Base-by-base conservation (phyloP, 2,329 filamentous ascomycete genomes). In the Pseudogymnoascus sp. region DNA sequence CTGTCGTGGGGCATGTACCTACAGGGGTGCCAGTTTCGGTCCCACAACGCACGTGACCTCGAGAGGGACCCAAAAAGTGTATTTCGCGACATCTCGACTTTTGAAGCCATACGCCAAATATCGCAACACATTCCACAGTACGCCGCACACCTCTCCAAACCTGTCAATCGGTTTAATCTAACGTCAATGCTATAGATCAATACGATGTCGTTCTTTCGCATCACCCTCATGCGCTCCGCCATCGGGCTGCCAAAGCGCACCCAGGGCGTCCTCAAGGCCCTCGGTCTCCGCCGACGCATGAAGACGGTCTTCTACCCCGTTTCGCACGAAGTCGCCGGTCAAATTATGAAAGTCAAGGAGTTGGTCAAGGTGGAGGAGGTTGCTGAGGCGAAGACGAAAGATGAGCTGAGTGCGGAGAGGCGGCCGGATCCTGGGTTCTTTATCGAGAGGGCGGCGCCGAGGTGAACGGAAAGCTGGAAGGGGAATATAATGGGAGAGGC, bases 341-440 rank as follows among this genome's bases (percentile, higher is more conserved):
- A 88, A 69, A 88, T 90, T 69, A 88, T 90, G 82, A 84, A 83
- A 71, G 86, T 90, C 66, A 90, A 90, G 74, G 87, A 90, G 70
- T 74, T 90, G 61, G 83, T 90, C 8, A 80, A 84, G 50, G 86
- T 90, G 6, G 78, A 81, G 63, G 87, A 89, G 69, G 85, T 88
- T n/a, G 81, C 84, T 36, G 74, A 76, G 64, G 72, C 79, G 24
- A 72, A 87, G 74, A 84, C 79, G 3, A 82, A 81, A 69, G 73
- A 79, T 60, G 80, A 90, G 71, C 78, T 89, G 69, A 82, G 80
- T 72, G 77, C 79, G 50, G 76, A 82, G 70, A 77, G 87, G 69
- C 81, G 80, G 71, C 87, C 87, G 17, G 86, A 89, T 69, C 79
- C 80, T 4, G 87, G 87, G 2, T 90, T 86, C 67, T 88, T 84